phyloP scores from a whole-genome alignment of 371 early-diverging fungal species.

The Apophysomyces sp. region DNA sequence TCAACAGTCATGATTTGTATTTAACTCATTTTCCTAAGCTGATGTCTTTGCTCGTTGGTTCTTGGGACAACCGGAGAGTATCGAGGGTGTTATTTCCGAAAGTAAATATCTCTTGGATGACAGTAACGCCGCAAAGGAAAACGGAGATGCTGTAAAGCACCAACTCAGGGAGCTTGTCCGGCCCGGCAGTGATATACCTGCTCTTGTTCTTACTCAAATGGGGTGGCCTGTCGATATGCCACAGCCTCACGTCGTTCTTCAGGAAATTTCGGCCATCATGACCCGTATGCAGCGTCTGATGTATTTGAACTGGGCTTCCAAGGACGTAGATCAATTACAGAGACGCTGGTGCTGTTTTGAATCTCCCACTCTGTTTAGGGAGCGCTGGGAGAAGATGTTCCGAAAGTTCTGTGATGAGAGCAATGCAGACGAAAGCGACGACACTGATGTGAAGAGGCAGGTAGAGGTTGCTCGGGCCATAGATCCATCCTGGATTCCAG shows the following conservation, averaged over 20 bases:
- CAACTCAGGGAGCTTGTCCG: constrained; percentile 61
- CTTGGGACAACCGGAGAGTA: constrained; percentile 57
- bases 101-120: constrained; percentile 94
- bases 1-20: no score
- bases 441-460: constrained; percentile 25
- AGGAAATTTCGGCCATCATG: constrained; percentile 72
- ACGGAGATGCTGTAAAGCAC: constrained; percentile 83
- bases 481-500: constrained; percentile 88
- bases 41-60: constrained; percentile 83
- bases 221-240: constrained; percentile 59
- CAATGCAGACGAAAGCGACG: constrained; percentile 36
- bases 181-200: constrained; percentile 51
- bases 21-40: constrained; percentile 35
- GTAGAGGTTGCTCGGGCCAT: constrained; percentile 8
- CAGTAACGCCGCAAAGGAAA: constrained; percentile 92
- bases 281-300: constrained; percentile 68
- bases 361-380: constrained; percentile 73
- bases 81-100: constrained; percentile 63
- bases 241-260: constrained; percentile 66
- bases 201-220: constrained; percentile 32
- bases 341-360: constrained; percentile 82
- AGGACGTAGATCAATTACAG: constrained; percentile 62
- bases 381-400: constrained; percentile 96
- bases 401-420: constrained; percentile 80
- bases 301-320: constrained; percentile 71